Evolutionary conservation across 345 rosid genomes (phyloP).

Genomic region (Carallia pectinifolia): DNA sequence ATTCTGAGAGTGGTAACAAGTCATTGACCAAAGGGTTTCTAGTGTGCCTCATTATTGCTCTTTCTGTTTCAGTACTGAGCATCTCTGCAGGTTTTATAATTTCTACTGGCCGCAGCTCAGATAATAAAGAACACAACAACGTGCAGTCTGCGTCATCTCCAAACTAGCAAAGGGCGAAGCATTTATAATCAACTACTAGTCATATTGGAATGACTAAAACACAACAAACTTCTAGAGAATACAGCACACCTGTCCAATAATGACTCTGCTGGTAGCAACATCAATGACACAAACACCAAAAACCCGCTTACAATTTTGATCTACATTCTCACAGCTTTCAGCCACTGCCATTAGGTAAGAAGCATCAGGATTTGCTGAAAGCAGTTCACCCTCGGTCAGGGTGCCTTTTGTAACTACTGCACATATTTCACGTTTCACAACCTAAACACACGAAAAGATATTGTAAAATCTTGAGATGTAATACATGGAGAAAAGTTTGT

Average conservation of each 20-base stretch:
- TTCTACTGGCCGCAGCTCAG: slow-evolving; percentile 93
- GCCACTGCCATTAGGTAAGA: slow-evolving; percentile 85
- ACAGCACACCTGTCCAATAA: slow-evolving; percentile 75
- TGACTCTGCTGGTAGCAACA: slow-evolving; percentile 80
- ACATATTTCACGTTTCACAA: slow-evolving; percentile 96
- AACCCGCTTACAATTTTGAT: slow-evolving; percentile 38
- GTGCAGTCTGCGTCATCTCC: slow-evolving; percentile 81
- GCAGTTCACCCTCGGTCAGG: slow-evolving; percentile 84
- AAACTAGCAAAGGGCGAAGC: slow-evolving; percentile 49
- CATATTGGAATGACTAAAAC: slow-evolving; percentile 2
- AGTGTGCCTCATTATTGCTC: slow-evolving; percentile 69
- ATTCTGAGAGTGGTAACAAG: slow-evolving; percentile 66
- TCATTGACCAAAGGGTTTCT: slow-evolving; percentile 85
- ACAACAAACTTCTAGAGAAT: slow-evolving; percentile 7
- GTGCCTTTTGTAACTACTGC: slow-evolving; percentile 92
- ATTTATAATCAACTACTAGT: slow-evolving; percentile 6
- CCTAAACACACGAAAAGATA: slow-evolving; percentile 47
- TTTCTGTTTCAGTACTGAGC: slow-evolving; percentile 77
- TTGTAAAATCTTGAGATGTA: slow-evolving; percentile 18
- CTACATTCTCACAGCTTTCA: slow-evolving; percentile 44
- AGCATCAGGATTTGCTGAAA: slow-evolving; percentile 82
- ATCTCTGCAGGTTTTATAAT: slow-evolving; percentile 73
- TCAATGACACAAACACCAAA: slow-evolving; percentile 89
- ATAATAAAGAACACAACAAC: slow-evolving; percentile 65
- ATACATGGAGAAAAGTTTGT: background rate